These are phyloP conservation scores for Rhytidiadelphus loreus DNA, from an alignment of 225 moss, liverwort and hornwort species.

Conservation along the genomic window DNA sequence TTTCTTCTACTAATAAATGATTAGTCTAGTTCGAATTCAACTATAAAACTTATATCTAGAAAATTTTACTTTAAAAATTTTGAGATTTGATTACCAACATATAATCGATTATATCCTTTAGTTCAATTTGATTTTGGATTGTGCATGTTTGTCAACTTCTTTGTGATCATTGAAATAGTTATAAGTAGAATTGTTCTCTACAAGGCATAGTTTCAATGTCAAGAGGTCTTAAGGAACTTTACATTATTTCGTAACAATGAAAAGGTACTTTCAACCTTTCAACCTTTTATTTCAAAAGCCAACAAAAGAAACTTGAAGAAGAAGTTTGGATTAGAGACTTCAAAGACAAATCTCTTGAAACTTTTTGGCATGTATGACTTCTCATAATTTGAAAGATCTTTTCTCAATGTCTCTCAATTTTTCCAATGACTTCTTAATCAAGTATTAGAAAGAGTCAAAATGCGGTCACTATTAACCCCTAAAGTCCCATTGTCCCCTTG, in stretches of 20 bases:
- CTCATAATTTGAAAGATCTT: neutral
- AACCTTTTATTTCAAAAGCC: neutral
- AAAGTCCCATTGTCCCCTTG: no score
- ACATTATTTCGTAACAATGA: neutral
- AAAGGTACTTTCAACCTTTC: neutral
- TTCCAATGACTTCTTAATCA: neutral
- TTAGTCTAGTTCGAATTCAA: neutral
- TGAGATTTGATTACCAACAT: neutral
- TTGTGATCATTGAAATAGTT: no score
- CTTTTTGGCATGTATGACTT: neutral
- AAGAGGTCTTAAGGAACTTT: neutral
- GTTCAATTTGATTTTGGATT: neutral
- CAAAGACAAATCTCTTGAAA: neutral
- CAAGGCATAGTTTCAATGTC: neutral
- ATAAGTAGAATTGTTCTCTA: neutral
- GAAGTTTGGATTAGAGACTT: neutral
- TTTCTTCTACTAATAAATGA: neutral
- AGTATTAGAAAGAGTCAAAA: neutral
- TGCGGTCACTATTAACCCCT: fast-evolving
- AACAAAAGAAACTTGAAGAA: fast-evolving
- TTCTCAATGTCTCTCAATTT: neutral
- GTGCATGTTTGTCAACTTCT: no score
- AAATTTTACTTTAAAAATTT: neutral
- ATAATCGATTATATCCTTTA: neutral
- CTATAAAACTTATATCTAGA: fast-evolving